phyloP scores from a whole-genome alignment of 331 rosid genomes.

The Malus hybrid region DNA sequence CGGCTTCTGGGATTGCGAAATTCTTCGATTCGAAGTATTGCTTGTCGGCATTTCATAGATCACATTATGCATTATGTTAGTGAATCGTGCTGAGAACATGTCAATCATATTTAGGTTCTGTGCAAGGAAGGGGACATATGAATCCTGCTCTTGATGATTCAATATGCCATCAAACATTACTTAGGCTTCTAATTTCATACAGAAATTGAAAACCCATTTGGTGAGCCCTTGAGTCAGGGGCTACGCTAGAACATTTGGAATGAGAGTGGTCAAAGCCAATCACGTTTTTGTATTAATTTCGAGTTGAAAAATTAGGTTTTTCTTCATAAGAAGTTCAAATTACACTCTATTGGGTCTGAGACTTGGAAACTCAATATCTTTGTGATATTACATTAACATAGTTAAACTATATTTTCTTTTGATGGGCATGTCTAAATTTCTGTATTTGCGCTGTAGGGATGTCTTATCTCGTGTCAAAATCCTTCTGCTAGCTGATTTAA shows the following conservation, averaged over 20 bases:
- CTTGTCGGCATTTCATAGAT: not conserved
- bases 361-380: not conserved
- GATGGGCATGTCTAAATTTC: no score
- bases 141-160: no score
- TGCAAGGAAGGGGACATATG: no score
- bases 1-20: not conserved
- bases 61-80: not conserved
- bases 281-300: no score
- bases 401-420: no score
- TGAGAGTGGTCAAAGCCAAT: no score
- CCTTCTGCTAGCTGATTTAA: constrained; percentile 4
- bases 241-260: no score
- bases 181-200: no score
- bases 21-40: not conserved
- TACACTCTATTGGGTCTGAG: not conserved
- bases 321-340: not conserved
- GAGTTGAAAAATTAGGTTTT: no score
- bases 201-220: not conserved
- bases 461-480: not conserved
- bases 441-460: no score
- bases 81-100: not conserved
- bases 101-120: no score
- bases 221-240: not conserved
- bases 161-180: no score
- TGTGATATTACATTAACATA: not conserved